phyloP scores from a whole-genome alignment of 2,329 filamentous ascomycete genomes.

The Cladosporium austrohemisphaericum region DNA sequence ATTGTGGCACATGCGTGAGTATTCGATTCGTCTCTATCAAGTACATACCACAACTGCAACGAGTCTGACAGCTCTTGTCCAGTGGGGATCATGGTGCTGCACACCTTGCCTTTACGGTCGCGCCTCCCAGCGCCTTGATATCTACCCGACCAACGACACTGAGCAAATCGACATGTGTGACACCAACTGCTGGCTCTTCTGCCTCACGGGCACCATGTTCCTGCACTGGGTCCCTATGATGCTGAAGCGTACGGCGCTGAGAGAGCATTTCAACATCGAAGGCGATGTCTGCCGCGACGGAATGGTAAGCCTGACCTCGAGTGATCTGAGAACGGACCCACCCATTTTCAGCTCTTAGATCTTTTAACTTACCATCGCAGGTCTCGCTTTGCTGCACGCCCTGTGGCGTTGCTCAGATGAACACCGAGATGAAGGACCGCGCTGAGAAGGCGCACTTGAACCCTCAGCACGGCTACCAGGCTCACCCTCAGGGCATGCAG shows the following conservation, averaged over 20 bases:
- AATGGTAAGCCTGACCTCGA: slow-evolving; percentile 10
- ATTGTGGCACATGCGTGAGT: slow-evolving; percentile 19
- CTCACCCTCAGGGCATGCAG: slow-evolving; percentile 1
- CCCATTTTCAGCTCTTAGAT: too few relatives aligned
- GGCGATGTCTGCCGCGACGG: slow-evolving; percentile 17
- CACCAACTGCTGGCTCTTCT: slow-evolving; percentile 17
- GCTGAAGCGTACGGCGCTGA: slow-evolving; percentile 18
- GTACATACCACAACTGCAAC: too few relatives aligned
- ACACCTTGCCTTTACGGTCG: slow-evolving; percentile 20
- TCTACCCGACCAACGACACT: slow-evolving; percentile 13
- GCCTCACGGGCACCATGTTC: background rate
- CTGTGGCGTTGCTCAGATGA: slow-evolving; percentile 22
- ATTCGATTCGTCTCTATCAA: background rate
- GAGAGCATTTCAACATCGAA: slow-evolving; percentile 17
- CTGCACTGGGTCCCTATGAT: slow-evolving; percentile 16
- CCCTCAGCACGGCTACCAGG: background rate
- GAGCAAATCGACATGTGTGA: slow-evolving; percentile 12
- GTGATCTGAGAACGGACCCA: too few relatives aligned
- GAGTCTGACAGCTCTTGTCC: background rate
- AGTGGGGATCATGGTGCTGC: slow-evolving; percentile 21
- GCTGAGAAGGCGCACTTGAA: slow-evolving; percentile 11
- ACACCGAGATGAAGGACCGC: slow-evolving; percentile 23
- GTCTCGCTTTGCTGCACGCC: slow-evolving; percentile 12
- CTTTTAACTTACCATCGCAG: background rate
- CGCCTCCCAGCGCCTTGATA: slow-evolving; percentile 15